Evolutionary conservation across 2,329 filamentous ascomycete species (phyloP).

Genomic region (Diaporthe eres): DNA sequence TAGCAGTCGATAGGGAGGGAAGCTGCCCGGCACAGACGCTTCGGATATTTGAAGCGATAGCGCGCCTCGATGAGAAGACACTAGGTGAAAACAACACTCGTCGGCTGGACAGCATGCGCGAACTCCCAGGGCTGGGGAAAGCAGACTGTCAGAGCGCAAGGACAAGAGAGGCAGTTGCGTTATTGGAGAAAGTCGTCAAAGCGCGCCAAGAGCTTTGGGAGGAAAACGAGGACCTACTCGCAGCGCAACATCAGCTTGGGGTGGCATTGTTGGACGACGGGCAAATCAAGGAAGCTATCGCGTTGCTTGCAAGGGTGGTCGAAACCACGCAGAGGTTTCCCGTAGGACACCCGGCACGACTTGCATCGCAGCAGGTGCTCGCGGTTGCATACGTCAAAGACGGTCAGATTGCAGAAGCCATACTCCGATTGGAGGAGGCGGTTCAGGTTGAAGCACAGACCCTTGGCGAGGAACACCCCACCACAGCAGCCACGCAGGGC

Average conservation of each 20-base stretch:
- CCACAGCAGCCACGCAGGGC: fast-evolving
- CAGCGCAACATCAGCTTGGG: neutral
- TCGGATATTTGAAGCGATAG: neutral
- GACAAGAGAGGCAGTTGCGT: neutral
- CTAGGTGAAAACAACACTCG: too few relatives aligned
- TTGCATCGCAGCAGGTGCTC: neutral
- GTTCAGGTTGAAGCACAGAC: neutral
- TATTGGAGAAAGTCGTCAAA: neutral
- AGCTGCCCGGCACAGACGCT: neutral
- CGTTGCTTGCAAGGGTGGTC: neutral
- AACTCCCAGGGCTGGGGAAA: too few relatives aligned
- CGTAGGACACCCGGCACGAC: too few relatives aligned
- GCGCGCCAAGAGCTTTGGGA: neutral
- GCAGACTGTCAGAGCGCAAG: neutral
- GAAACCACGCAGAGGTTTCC: too few relatives aligned
- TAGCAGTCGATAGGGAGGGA: too few relatives aligned
- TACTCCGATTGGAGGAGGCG: neutral
- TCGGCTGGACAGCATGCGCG: too few relatives aligned
- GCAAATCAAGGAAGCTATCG: neutral
- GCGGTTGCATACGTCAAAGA: neutral
- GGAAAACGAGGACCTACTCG: neutral
- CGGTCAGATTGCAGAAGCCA: neutral
- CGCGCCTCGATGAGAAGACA: neutral
- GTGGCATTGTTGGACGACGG: fast-evolving
- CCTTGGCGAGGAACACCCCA: neutral